Percentiles rank a stretch among this genome's conserved stretches.
Conservation (phyloP, 78 protist genomes). For the Pelomyxa schiedti region DNA sequence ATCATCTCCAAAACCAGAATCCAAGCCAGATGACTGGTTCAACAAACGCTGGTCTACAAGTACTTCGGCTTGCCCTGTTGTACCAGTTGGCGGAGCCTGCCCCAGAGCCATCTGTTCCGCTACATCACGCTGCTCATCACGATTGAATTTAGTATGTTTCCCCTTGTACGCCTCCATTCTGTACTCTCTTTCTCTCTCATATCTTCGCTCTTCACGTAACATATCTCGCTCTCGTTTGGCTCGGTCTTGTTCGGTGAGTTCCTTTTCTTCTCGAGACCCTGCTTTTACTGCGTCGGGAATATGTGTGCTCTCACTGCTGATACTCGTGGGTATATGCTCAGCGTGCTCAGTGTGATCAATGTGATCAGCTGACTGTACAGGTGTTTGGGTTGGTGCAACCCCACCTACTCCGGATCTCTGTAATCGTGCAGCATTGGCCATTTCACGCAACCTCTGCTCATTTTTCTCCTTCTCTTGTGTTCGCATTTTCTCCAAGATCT, state of each 20-base stretch:
- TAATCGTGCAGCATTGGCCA: conserved; percentile 41
- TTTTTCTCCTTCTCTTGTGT: conserved; percentile 57
- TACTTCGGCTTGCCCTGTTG: no score
- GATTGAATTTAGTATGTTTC: conserved; percentile 18
- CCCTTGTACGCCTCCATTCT: conserved; percentile 39
- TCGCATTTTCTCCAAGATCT: conserved; percentile 24
- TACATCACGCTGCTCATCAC: conserved; percentile 80
- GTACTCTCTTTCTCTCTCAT: conserved; percentile 29
- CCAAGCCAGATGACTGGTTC: conserved; percentile 49
- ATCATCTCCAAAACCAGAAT: conserved; percentile 51
- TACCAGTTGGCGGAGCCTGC: conserved; percentile 22
- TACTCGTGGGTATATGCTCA: neutral
- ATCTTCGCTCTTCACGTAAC: conserved; percentile 39
- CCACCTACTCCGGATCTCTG: conserved; percentile 1
- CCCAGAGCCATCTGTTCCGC: conserved; percentile 83
- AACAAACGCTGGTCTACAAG: conserved; percentile 86
- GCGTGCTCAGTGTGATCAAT: neutral
- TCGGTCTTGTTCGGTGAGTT: conserved; percentile 20
- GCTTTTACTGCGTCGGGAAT: conserved; percentile 4
- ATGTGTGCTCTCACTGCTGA: neutral
- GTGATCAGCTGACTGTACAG: neutral
- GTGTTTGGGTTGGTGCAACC: neutral
- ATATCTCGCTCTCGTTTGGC: conserved; percentile 37
- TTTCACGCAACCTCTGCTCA: conserved; percentile 44
- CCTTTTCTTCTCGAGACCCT: neutral